Conservation (phyloP, 2,329 filamentous ascomycete genomes). For the Ceratocystis huliohia region DNA sequence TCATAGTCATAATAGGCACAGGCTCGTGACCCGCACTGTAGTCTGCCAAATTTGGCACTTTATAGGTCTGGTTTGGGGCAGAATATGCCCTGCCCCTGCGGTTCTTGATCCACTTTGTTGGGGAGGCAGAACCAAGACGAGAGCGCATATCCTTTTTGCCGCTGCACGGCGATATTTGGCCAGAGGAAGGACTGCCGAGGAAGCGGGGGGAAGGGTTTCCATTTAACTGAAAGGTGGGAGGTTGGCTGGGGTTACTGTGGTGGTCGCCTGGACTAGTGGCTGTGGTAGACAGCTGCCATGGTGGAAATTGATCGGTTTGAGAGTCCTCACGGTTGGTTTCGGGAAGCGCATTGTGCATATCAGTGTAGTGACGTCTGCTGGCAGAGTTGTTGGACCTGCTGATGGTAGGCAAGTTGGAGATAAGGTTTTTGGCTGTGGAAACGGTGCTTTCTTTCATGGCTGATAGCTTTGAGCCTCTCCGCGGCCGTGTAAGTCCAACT, state of each 20-base stretch:
- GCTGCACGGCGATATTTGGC: not conserved
- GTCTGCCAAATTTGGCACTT: slow-evolving; percentile 1
- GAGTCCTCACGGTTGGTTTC: slow-evolving; percentile 11
- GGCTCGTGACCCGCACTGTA: not conserved
- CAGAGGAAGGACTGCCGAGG: not conserved
- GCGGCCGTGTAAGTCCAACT: slow-evolving; percentile 60
- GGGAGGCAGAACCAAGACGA: slow-evolving; percentile 10
- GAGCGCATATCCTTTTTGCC: slow-evolving; percentile 4
- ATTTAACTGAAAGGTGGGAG: not conserved
- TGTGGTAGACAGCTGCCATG: slow-evolving; percentile 8
- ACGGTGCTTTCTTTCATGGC: slow-evolving; percentile 41
- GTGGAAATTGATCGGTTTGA: slow-evolving; percentile 7
- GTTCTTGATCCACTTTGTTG: slow-evolving; percentile 15
- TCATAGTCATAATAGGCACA: not conserved
- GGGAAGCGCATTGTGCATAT: slow-evolving; percentile 14
- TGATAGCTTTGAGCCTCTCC: slow-evolving; percentile 64
- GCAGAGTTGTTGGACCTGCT: slow-evolving; percentile 12
- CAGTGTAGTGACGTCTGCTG: slow-evolving; percentile 13
- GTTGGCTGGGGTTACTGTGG: not conserved
- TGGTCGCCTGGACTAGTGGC: not conserved
- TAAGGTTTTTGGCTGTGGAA: slow-evolving; percentile 17
- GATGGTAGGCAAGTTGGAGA: slow-evolving; percentile 18
- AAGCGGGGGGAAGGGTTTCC: not conserved
- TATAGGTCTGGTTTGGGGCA: slow-evolving; percentile 11
- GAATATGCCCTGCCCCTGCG: slow-evolving; percentile 14